A percentile compares a stretch with the other conserved stretches of the same genome.
Conservation (phyloP, 2,329 filamentous ascomycete genomes). For the Massarina eburnea region DNA sequence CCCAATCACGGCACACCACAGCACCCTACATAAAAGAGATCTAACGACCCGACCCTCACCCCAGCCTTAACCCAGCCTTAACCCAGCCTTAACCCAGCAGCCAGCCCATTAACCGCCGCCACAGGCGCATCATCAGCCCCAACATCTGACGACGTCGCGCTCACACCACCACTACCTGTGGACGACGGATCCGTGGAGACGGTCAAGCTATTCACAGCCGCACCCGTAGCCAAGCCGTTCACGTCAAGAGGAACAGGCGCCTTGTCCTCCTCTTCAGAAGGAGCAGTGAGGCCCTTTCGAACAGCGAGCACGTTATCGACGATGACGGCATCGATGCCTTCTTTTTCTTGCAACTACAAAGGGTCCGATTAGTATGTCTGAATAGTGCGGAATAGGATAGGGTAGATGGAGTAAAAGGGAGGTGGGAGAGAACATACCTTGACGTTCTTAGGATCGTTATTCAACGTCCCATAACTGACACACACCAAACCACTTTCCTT, state of each 20-base stretch:
- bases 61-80: too few species aligned
- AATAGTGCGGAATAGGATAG: neutral
- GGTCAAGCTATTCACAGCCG: neutral
- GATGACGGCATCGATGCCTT: conserved; percentile 97
- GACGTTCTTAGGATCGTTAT: conserved; percentile 85
- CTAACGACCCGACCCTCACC: too few species aligned
- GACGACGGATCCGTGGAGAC: conserved; percentile 3
- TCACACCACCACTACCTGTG: conserved; percentile 5
- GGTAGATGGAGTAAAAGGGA: neutral
- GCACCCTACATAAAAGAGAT: too few species aligned
- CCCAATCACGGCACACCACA: too few species aligned
- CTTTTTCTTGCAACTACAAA: conserved; percentile 77
- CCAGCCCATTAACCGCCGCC: neutral
- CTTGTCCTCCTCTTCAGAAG: conserved; percentile 8
- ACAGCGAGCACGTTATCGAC: conserved; percentile 94
- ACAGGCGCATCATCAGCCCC: neutral
- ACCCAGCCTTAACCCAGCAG: neutral
- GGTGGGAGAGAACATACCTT: conserved; percentile 61
- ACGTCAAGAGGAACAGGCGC: conserved; percentile 1
- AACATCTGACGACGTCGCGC: conserved; percentile 7
- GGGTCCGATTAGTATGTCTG: conserved; percentile 4
- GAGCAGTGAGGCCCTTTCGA: conserved; percentile 77
- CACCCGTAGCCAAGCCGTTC: conserved; percentile 13
- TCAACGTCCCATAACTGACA: conserved; percentile 87
- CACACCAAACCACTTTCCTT: conserved; percentile 94